Conservation (phyloP, 345 rosid genomes). For the Hibiscus syriacus region DNA sequence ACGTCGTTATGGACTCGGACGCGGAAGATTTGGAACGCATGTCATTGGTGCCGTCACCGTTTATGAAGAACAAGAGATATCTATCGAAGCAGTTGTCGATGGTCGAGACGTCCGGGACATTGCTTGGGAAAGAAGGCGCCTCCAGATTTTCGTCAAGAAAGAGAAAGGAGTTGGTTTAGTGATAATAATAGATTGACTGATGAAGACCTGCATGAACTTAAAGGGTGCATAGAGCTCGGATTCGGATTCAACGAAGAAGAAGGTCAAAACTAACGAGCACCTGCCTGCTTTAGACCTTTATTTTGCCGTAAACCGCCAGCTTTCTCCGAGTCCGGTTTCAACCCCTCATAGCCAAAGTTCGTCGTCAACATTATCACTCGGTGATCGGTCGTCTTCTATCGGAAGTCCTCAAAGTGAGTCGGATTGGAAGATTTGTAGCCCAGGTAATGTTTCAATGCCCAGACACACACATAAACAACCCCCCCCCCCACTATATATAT, state of each 20-base stretch:
- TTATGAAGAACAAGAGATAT: slow-evolving; percentile 32
- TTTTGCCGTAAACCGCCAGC: slow-evolving; percentile 79
- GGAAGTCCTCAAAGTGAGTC: slow-evolving; percentile 59
- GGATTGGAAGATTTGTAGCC: slow-evolving; percentile 55
- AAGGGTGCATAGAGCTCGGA: slow-evolving; percentile 92
- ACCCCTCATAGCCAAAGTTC: slow-evolving; percentile 47
- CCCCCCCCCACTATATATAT: no score
- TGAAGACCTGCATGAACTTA: slow-evolving; percentile 74
- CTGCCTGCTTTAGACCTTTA: slow-evolving; percentile 87
- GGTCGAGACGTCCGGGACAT: slow-evolving; percentile 66
- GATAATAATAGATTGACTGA: slow-evolving; percentile 63
- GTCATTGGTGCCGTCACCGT: slow-evolving; percentile 31
- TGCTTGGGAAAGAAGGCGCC: slow-evolving; percentile 83
- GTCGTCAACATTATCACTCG: slow-evolving; percentile 23
- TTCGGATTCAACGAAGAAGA: slow-evolving; percentile 85
- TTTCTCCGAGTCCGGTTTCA: slow-evolving; percentile 64
- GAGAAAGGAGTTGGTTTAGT: slow-evolving; percentile 17
- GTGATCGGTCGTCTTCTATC: slow-evolving; percentile 50
- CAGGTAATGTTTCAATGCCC: slow-evolving; percentile 35
- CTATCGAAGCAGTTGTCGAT: slow-evolving; percentile 72
- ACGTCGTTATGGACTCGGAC: slow-evolving; percentile 20
- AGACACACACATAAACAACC: no score
- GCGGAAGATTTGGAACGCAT: slow-evolving; percentile 37
- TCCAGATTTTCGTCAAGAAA: slow-evolving; percentile 53
- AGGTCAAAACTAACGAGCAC: slow-evolving; percentile 62